phyloP scores from a whole-genome alignment of 495 filamentous ascomycete species.

The Penicillium cinerascens region DNA sequence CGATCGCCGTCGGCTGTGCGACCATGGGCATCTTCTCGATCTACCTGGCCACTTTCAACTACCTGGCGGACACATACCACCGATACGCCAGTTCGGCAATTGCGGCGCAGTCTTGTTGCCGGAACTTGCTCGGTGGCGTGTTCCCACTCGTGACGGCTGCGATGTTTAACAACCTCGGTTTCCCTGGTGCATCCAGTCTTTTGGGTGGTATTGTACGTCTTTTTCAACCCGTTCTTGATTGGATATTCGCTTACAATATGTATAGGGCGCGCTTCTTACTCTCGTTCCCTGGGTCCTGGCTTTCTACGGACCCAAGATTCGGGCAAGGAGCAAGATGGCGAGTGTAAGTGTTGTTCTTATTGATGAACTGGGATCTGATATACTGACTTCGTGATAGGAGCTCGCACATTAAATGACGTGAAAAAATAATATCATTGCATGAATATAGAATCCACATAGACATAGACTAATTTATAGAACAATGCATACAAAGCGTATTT shows the following conservation, averaged over 20 bases:
- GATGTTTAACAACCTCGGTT: slow-evolving; percentile 70
- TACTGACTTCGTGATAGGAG: slow-evolving; percentile 22
- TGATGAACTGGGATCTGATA: neutral
- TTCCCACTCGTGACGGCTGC: slow-evolving; percentile 74
- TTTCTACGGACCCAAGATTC: slow-evolving; percentile 73
- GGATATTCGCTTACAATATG: slow-evolving; percentile 5
- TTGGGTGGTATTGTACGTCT: slow-evolving; percentile 64
- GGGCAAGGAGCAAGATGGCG: slow-evolving; percentile 76
- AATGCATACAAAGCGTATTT: neutral
- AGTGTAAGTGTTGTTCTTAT: slow-evolving; percentile 32
- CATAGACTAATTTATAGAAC: slow-evolving; percentile 6
- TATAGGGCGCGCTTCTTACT: slow-evolving; percentile 58
- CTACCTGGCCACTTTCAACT: slow-evolving; percentile 91
- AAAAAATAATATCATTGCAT: neutral
- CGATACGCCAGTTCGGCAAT: slow-evolving; percentile 80
- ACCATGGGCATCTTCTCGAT: slow-evolving; percentile 88
- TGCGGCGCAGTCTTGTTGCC: slow-evolving; percentile 79
- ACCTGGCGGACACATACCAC: slow-evolving; percentile 88
- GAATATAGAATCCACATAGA: neutral
- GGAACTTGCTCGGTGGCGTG: slow-evolving; percentile 79
- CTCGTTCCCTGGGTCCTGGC: slow-evolving; percentile 84
- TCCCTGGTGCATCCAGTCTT: slow-evolving; percentile 68
- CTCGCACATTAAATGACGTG: slow-evolving; percentile 27
- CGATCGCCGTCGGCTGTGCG: slow-evolving; percentile 65
- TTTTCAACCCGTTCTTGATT: neutral